Percentiles rank a stretch among this genome's conserved stretches.
phyloP scores from a whole-genome alignment of 352 stramenopile species.

The Phytophthora brassicae region DNA sequence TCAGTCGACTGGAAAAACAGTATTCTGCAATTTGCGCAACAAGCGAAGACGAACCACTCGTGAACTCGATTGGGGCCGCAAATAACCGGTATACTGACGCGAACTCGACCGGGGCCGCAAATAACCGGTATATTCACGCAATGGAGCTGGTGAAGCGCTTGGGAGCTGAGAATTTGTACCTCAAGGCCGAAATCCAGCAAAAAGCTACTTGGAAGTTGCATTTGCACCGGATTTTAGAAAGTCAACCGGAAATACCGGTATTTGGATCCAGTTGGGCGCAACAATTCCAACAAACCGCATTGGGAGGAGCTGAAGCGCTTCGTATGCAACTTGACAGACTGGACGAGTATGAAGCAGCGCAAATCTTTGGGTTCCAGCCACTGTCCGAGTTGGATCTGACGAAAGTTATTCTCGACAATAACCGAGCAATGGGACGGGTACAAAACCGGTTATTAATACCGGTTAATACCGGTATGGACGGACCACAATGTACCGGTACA shows the following conservation, averaged over 20 bases:
- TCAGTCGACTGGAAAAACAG: conserved; percentile 39
- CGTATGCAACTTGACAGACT: conserved; percentile 30
- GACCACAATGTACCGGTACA: neutral
- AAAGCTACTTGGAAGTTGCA: conserved; percentile 44
- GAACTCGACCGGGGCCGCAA: no score
- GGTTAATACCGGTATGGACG: conserved; percentile 9
- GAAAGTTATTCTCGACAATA: conserved; percentile 41
- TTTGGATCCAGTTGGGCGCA: conserved; percentile 22
- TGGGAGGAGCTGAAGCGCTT: conserved; percentile 19
- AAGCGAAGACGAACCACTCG: conserved; percentile 13
- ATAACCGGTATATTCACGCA: conserved; percentile 31
- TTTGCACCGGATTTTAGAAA: conserved; percentile 40
- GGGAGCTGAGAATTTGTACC: conserved; percentile 49
- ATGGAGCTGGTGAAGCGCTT: conserved; percentile 36
- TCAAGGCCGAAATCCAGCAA: conserved; percentile 45
- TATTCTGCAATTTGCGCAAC: conserved; percentile 40
- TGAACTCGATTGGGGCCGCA: no score
- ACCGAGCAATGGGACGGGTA: conserved; percentile 29
- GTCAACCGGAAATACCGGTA: conserved; percentile 18
- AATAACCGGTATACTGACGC: conserved; percentile 33
- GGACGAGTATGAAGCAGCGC: conserved; percentile 36
- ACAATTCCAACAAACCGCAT: conserved; percentile 25
- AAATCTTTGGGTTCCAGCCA: conserved; percentile 40
- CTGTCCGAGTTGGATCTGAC: conserved; percentile 39
- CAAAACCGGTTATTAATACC: conserved; percentile 33